Conservation (phyloP, 768 basidiomycete genomes). For the Holtermanniella nyarrowii region DNA sequence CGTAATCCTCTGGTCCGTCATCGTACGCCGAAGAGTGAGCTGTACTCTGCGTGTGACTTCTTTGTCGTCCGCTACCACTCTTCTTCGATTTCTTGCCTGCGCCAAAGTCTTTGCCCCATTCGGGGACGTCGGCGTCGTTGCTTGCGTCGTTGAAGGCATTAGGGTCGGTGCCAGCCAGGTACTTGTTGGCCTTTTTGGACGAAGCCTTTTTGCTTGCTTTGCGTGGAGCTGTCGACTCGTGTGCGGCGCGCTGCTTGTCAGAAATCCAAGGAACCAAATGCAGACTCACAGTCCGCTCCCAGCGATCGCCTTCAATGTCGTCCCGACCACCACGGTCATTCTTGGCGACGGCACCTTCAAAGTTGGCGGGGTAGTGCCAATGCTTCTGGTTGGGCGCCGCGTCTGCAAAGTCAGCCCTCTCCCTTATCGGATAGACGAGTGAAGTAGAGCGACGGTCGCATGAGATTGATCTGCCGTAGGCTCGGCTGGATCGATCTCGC, state of each 20-base stretch:
- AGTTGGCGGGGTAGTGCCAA: slow-evolving; percentile 43
- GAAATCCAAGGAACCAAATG: neutral
- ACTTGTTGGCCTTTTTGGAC: slow-evolving; percentile 6
- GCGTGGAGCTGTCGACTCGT: neutral
- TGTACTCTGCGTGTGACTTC: slow-evolving; percentile 2
- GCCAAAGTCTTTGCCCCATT: slow-evolving; percentile 42
- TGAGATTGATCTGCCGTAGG: too few relatives aligned
- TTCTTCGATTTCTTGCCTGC: slow-evolving; percentile 14
- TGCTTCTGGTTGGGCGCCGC: slow-evolving; percentile 38
- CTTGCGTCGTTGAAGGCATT: slow-evolving; percentile 22
- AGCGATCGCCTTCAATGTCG: slow-evolving; percentile 22
- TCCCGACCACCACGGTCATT: slow-evolving; percentile 11
- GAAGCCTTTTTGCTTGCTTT: slow-evolving; percentile 5
- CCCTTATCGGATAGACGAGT: neutral
- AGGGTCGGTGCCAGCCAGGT: slow-evolving; percentile 6
- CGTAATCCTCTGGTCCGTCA: neutral
- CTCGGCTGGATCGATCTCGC: too few relatives aligned
- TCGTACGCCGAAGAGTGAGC: neutral
- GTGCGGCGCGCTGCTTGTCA: slow-evolving; percentile 10
- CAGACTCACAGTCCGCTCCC: slow-evolving; percentile 19
- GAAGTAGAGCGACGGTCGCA: neutral
- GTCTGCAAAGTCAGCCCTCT: slow-evolving; percentile 9
- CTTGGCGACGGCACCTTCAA: slow-evolving; percentile 32
- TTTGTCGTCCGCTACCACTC: slow-evolving; percentile 1
- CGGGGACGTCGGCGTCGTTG: slow-evolving; percentile 35